These are phyloP conservation scores for Hippophae rhamnoides DNA, from an alignment of 306 rosid species.

Conservation along the genomic window DNA sequence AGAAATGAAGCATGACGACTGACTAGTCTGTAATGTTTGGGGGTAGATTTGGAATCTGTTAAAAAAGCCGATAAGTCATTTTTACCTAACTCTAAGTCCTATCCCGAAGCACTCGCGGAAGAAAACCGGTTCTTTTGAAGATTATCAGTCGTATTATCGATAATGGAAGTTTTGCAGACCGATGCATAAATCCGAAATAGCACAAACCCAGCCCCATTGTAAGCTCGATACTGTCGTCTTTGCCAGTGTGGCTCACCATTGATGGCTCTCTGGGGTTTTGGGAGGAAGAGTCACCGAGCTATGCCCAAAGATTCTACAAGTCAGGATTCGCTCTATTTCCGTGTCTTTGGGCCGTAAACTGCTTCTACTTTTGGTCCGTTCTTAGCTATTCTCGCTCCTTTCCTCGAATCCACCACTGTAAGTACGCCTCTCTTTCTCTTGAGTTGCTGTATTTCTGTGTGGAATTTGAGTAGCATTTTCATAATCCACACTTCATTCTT, in stretches of 20 bases:
- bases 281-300: constrained; percentile 68
- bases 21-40: too few relatives aligned
- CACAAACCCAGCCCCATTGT: constrained; percentile 25
- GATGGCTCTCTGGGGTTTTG: constrained; percentile 68
- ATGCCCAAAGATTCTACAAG: constrained; percentile 67
- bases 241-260: constrained; percentile 71
- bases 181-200: neutral
- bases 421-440: constrained; percentile 3
- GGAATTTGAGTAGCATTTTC: too few relatives aligned
- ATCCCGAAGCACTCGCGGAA: too few relatives aligned
- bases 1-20: too few relatives aligned
- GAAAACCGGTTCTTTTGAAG: too few relatives aligned
- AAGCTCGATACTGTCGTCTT: constrained; percentile 20
- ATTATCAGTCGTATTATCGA: neutral
- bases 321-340: constrained; percentile 82
- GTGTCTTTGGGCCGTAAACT: constrained; percentile 87
- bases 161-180: neutral
- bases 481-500: too few relatives aligned
- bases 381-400: constrained; percentile 68
- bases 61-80: too few relatives aligned
- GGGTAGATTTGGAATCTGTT: too few relatives aligned
- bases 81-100: too few relatives aligned
- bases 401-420: constrained; percentile 73
- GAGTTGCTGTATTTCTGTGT: too few relatives aligned
- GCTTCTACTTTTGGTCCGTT: constrained; percentile 97